phyloP scores from a whole-genome alignment of 169 alveolate species.

The Plasmodium cynomolgi region DNA sequence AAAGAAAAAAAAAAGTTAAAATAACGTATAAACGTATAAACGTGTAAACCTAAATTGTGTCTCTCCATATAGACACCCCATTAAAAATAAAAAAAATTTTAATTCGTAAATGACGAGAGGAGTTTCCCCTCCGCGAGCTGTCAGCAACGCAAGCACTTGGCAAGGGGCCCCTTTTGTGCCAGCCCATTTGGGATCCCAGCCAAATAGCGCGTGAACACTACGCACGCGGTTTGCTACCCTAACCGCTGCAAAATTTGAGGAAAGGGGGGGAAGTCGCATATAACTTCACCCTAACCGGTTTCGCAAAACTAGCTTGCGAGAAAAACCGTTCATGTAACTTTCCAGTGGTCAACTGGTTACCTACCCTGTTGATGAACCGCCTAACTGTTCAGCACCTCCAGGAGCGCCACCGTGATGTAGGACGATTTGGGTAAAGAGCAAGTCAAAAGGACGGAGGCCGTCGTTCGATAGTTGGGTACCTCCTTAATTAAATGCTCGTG shows the following conservation, averaged over 20 bases:
- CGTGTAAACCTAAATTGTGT: neutral
- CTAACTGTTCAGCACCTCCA: slow-evolving; percentile 75
- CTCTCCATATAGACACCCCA: neutral
- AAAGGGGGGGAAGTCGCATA: neutral
- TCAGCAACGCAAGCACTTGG: neutral
- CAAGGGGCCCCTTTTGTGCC: neutral
- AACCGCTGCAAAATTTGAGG: too few relatives aligned
- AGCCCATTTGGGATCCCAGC: neutral
- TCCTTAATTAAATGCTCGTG: slow-evolving; percentile 64
- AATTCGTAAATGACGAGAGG: neutral
- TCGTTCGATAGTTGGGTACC: slow-evolving; percentile 50
- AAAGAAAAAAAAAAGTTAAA: neutral
- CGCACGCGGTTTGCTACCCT: neutral
- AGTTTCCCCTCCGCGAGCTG: neutral
- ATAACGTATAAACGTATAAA: neutral
- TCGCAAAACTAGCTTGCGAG: neutral
- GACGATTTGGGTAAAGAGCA: slow-evolving; percentile 81
- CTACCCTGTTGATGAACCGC: neutral
- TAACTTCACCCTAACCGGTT: neutral
- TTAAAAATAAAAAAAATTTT: neutral
- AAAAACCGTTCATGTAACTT: neutral
- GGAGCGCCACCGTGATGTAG: slow-evolving; percentile 80
- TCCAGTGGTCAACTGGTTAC: neutral
- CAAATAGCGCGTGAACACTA: neutral
- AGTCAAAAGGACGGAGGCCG: slow-evolving; percentile 70